Evolutionary conservation across 2,329 filamentous ascomycete species (phyloP).

Genomic region (Stagonosporopsis chrysanthemi): DNA sequence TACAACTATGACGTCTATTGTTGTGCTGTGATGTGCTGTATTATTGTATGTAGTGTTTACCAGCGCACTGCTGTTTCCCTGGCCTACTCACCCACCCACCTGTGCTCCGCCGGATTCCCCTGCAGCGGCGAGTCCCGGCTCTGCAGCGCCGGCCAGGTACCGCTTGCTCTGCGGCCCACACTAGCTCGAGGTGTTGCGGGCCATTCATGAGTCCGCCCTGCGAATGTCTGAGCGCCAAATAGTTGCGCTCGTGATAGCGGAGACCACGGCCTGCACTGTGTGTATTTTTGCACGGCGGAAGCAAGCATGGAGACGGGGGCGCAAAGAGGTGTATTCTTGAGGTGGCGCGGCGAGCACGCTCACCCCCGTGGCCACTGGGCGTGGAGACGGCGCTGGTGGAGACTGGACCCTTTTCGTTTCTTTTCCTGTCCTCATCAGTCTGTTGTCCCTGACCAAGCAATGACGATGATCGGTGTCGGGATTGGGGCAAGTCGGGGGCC

Average conservation of each 20-base stretch:
- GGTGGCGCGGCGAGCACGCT: not conserved
- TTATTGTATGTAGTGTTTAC: not conserved
- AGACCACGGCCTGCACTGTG: not conserved
- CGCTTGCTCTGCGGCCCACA: not conserved
- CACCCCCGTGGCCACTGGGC: not conserved
- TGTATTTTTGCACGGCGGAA: not conserved
- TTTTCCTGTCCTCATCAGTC: not conserved
- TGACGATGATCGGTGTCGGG: constrained; percentile 6
- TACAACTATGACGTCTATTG: constrained; percentile 2
- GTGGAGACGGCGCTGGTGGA: not conserved
- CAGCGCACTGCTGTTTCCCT: not conserved
- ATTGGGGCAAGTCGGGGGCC: not conserved
- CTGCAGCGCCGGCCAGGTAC: constrained; percentile 2
- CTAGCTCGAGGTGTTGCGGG: not conserved
- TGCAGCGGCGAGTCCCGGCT: not conserved
- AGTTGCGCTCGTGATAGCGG: constrained; percentile 12
- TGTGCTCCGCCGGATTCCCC: not conserved
- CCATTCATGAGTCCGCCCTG: not conserved
- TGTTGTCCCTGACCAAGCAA: not conserved
- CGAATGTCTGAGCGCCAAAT: constrained; percentile 6
- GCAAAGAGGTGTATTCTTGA: constrained; percentile 1
- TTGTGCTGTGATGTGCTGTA: not conserved
- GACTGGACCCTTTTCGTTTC: constrained; percentile 6
- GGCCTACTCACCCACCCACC: not conserved
- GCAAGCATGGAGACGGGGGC: not conserved